Base-by-base conservation (phyloP, 2,329 filamentous ascomycete genomes). In the Neopestalotiopsis rosae region DNA sequence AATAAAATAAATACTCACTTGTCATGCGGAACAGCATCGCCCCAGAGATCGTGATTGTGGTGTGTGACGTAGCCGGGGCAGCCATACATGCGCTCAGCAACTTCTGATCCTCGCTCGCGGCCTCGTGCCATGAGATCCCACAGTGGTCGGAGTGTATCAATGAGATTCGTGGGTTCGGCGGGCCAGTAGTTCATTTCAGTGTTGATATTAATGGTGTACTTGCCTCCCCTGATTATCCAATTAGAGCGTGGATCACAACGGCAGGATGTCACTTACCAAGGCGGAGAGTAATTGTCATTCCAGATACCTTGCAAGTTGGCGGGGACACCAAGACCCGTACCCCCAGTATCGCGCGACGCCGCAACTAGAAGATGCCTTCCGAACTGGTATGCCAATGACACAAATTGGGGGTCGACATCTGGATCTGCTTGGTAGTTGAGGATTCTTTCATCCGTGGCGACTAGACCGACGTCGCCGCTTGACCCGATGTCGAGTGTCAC, bases 141-240 rank as follows among this genome's bases (percentile, higher is more conserved):
- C 83, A 82, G 0, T 83, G 66, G 66, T 24, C 32, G 61, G 6
- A 52, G 49, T 17, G 49, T 65, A 24, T 68, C 59, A 32, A 64
- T 59, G 45, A 58, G 57, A 40, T 58, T 68, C 24, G 49, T 64
- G 12, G 40, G n/a, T 32, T 65, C 52, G 13, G 49, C 52, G 20
- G 61, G 65, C 65, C 65, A 67, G 30, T 64, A 57, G 24, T 66
- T 63, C 79, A 81, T 81, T 71, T 84, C 75, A 0, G 80, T 70
- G 66, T 84, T 84, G 73, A 83, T 82, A 71, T 84, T 84, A 69
- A 83, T 78, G 5, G 82, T 84, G 70, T 79, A 84, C 70, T 83
- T 83, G 45, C 77, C 78, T 2, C 79, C 68, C 67, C 63, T 57
- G n/a, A 34, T 61, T 12, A 20, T 34, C 20, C n/a, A 62, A 32